Percentiles rank a stretch among this genome's conserved stretches.
Conservation (phyloP, 768 basidiomycete genomes). For the Asterophora lycoperdoides region DNA sequence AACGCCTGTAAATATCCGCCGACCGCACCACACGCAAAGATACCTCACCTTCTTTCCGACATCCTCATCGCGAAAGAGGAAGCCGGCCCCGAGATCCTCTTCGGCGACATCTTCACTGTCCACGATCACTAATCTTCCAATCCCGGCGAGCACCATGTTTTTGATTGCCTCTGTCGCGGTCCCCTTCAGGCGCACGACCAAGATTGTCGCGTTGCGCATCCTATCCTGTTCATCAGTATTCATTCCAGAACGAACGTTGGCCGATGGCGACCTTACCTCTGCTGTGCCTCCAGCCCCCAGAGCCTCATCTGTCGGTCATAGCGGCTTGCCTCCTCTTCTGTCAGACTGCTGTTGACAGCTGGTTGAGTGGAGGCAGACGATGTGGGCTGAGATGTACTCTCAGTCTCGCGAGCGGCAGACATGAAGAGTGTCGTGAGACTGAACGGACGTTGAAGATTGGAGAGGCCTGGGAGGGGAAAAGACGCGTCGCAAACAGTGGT, state of each 20-base stretch:
- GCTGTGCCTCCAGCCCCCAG: conserved; percentile 98
- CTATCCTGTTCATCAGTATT: conserved; percentile 40
- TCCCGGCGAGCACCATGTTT: conserved; percentile 95
- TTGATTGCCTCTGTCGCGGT: conserved; percentile 93
- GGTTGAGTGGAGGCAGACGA: conserved; percentile 10
- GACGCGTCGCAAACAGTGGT: neutral
- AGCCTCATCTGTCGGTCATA: conserved; percentile 97
- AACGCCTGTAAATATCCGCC: conserved; percentile 37
- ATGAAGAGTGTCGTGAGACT: neutral
- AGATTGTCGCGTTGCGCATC: conserved; percentile 91
- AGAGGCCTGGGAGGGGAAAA: neutral
- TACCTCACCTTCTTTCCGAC: conserved; percentile 78
- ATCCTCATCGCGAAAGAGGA: conserved; percentile 92
- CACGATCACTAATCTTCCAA: conserved; percentile 83
- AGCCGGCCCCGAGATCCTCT: conserved; percentile 88
- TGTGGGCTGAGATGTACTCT: conserved; percentile 6
- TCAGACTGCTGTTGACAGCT: conserved; percentile 43
- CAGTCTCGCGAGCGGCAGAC: conserved; percentile 6
- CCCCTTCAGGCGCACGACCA: conserved; percentile 74
- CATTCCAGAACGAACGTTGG: conserved; percentile 5
- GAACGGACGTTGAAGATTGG: neutral
- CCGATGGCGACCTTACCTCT: conserved; percentile 44
- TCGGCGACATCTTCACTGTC: conserved; percentile 72
- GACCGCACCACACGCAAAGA: conserved; percentile 12
- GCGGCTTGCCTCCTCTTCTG: conserved; percentile 70